Base-by-base conservation (phyloP, 805 yeast species). In the Candida silvicultrix region DNA sequence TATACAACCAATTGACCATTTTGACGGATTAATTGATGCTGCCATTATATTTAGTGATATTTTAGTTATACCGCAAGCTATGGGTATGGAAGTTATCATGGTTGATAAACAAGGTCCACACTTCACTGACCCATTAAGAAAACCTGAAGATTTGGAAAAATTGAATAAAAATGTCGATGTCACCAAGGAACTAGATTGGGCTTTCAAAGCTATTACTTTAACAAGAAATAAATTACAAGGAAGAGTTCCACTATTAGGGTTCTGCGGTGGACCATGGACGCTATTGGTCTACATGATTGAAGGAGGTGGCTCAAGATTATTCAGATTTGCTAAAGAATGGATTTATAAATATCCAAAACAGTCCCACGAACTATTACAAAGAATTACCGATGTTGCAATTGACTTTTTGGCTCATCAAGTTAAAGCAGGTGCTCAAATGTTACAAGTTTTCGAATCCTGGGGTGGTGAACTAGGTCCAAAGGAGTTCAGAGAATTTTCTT, bases 221-320 rank as follows among this genome's bases (percentile, higher is more conserved):
- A 94, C 99, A n/a, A 78, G 99, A 66, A 73, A 73, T 52, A 88
- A 86, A 59, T 75, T 94, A 49, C 68, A 81, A 38, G 99, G 99
- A 43, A 78, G 95, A 58, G 97, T 90, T 12, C 99, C 99, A 25
- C 71, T 94, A 50, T 74, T 94, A 43, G 99, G 99, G 3, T 94
- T 94, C 68, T 86, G 89, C 55, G 99, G 99, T 45, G 97, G 96
- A 9, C 99, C 99, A 46, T 94, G 97, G 97, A 94, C 99, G 12
- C 70, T 94, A 49, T 74, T 94, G 70, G 96, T 90, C 34, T 94
- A 94, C 69, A 94, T 94, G 97, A 81, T 89, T 49, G 99, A 94
- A 68, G 99, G 99, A 44, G 96, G 95, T 54, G 96, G 97, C 16
- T 83, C 97, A 7, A 86, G 86, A 62, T 74, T 92, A 74, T 94